Base-by-base conservation (phyloP, 768 basidiomycete species). In the Termitomyces sp. region DNA sequence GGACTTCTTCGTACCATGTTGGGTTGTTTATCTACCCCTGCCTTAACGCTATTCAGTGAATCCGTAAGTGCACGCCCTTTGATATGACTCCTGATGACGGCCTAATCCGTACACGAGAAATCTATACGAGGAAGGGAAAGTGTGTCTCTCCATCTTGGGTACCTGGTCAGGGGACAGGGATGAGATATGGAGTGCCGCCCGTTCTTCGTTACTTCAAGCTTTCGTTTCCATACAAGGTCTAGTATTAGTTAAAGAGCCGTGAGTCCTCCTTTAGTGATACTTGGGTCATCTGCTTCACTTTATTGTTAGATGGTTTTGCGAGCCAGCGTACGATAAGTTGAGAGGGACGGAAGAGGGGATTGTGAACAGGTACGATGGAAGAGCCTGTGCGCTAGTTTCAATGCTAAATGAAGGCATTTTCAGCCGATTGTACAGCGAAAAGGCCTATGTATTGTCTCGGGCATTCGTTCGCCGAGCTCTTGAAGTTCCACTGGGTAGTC, bases 51-150 rank as follows among this genome's bases (percentile, higher is more conserved):
- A 31, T 31, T 17, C 17, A 88, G 89, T 92, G 15, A 92, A 92
- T 71, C 91, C 91, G 90, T 92, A 69, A 78, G 88, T 78, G 20
- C 4, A 31, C 37, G 37, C 15, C 48, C 31, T 29, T 52, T 14
- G 61, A 60, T 32, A 32, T 40, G 62, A 15, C 34, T 5, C 40
- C n/a, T 14, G 10, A n/a, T 47, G 6, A n/a, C 20, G 42, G 36
- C 42, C 60, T 48, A 42, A 60, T 32, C 37, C 45, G 8, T 20
- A 0, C 11, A 53, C 47, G 63, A 92, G 90, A 46, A 96, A 96
- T 75, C 73, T 97, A 46, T 98, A 98, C 64, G 94, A 96, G 69
- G 95, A 97, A 65, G 95, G 95, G 48, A 96, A 96, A 72, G 94
- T 96, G 36, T 96, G 94, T 67, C 73, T 96, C 46, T 96, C 94